Percentiles rank a stretch among this genome's conserved stretches.
These are phyloP conservation scores for Musa beccarii DNA, from an alignment of 176 grass and related monocot genomes.

Conservation along the genomic window DNA sequence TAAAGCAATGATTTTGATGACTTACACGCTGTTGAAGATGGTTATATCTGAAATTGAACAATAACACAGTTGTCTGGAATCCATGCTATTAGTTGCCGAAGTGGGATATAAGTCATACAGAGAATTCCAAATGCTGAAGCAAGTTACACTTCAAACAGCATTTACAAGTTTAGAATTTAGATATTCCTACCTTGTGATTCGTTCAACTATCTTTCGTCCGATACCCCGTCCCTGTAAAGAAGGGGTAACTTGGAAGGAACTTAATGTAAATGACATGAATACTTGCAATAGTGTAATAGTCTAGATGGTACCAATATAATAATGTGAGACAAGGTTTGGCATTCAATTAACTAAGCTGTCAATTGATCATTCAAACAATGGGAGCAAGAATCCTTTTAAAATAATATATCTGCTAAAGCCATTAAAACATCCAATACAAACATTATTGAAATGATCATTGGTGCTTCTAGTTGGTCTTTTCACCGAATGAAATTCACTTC, in stretches of 20 bases:
- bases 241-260: conserved; percentile 79
- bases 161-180: background rate
- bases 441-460: background rate
- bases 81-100: background rate
- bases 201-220: conserved; percentile 69
- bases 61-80: background rate
- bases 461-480: too few species aligned
- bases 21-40: background rate
- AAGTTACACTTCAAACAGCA: too few species aligned
- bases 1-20: background rate
- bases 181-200: conserved; percentile 54
- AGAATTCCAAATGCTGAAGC: background rate
- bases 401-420: background rate
- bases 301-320: background rate
- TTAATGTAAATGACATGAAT: conserved; percentile 48
- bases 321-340: too few species aligned
- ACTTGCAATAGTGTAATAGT: background rate
- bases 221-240: conserved; percentile 67
- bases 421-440: background rate
- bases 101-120: background rate
- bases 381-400: background rate
- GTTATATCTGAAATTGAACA: background rate
- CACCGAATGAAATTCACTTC: too few species aligned
- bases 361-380: background rate
- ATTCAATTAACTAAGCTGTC: background rate